Conservation (phyloP, 176 grass and related monocot species). For the Rhynchospora tenuis region DNA sequence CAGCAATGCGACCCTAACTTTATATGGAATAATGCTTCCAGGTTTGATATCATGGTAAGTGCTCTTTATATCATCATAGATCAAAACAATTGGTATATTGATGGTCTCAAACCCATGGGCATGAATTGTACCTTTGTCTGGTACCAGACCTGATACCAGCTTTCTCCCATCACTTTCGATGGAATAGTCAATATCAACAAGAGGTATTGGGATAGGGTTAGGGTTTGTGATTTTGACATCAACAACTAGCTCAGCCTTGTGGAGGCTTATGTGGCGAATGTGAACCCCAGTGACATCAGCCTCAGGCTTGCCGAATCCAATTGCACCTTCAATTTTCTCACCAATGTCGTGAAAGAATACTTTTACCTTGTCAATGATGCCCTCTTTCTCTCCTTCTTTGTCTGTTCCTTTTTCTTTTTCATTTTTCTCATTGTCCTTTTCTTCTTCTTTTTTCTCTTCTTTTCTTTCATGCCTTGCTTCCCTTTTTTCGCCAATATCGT, state of each 20-base stretch:
- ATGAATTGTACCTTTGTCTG: constrained; percentile 66
- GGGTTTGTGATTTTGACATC: constrained; percentile 90
- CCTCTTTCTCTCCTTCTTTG: constrained; percentile 25
- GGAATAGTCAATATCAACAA: constrained; percentile 67
- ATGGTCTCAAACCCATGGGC: constrained; percentile 58
- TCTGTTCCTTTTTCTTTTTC: constrained; percentile 21
- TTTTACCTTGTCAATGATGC: constrained; percentile 80
- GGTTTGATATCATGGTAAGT: constrained; percentile 91
- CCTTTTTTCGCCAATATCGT: constrained; percentile 68
- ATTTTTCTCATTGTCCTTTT: constrained; percentile 34
- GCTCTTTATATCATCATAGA: constrained; percentile 69
- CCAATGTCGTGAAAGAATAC: constrained; percentile 96
- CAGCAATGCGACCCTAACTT: constrained; percentile 59
- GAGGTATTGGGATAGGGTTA: constrained; percentile 90
- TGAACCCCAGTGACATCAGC: constrained; percentile 76
- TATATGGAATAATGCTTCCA: constrained; percentile 88
- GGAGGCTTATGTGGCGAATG: constrained; percentile 69
- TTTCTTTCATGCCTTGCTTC: constrained; percentile 43
- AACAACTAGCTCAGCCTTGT: constrained; percentile 74
- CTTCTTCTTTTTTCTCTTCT: constrained; percentile 47
- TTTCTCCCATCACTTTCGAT: constrained; percentile 63
- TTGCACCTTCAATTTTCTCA: constrained; percentile 75
- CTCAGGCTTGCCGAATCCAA: constrained; percentile 87
- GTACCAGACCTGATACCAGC: constrained; percentile 58
- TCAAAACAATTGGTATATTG: constrained; percentile 45